These are phyloP conservation scores for Sugiyamaella chiloensis DNA, from an alignment of 805 yeast genomes.

Conservation along the genomic window DNA sequence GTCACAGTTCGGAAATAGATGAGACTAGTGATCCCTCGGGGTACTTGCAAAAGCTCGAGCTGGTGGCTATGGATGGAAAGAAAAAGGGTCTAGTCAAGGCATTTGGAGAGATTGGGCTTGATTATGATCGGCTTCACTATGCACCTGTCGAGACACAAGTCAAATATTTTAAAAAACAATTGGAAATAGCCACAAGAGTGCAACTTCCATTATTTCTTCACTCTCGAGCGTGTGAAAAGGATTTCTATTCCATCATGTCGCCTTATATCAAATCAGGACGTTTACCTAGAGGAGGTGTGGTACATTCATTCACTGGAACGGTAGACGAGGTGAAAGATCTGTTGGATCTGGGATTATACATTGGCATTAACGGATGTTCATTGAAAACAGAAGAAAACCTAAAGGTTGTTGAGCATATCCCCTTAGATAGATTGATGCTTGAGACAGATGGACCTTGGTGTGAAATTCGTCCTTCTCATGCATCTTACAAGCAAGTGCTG, in stretches of 20 bases:
- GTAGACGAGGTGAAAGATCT: conserved; percentile 56
- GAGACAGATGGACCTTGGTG: conserved; percentile 99
- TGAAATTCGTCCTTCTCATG: conserved; percentile 81
- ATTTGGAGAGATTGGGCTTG: conserved; percentile 94
- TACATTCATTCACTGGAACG: conserved; percentile 93
- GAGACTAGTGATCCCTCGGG: conserved; percentile 25
- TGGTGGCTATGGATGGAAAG: conserved; percentile 48
- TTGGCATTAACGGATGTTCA: conserved; percentile 93
- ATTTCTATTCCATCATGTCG: conserved; percentile 60
- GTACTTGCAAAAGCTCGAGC: conserved; percentile 46
- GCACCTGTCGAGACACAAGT: conserved; percentile 67
- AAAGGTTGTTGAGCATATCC: conserved; percentile 62
- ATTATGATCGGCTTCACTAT: conserved; percentile 83
- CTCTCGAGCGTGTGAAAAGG: conserved; percentile 81
- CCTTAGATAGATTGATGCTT: conserved; percentile 64
- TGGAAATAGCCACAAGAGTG: conserved; percentile 53
- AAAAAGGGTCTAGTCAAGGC: conserved; percentile 60
- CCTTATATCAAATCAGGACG: conserved; percentile 51
- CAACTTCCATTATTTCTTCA: conserved; percentile 82
- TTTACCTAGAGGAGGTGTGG: conserved; percentile 63
- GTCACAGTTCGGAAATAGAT: conserved; percentile 63
- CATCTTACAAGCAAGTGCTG: conserved; percentile 55
- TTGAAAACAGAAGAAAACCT: conserved; percentile 73
- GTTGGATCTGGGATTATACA: conserved; percentile 56
- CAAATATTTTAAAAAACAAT: conserved; percentile 66